A percentile compares a stretch with the other conserved stretches of the same genome.
Conservation (phyloP, 2,329 filamentous ascomycete species). For the Geoglossum cookeanum region DNA sequence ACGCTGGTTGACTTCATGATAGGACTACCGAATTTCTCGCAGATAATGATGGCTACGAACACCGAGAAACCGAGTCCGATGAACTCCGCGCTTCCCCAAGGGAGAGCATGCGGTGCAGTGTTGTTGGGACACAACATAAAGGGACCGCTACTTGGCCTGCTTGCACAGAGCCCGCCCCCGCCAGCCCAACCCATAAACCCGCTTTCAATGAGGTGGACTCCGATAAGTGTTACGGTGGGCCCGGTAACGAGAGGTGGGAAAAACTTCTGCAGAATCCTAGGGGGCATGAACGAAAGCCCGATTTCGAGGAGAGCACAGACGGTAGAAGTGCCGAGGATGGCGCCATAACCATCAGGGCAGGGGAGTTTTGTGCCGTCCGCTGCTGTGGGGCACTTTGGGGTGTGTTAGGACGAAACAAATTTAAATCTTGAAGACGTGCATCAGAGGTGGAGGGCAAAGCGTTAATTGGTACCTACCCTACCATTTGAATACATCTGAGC, state of each 20-base stretch:
- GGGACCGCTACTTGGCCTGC: slow-evolving; percentile 28
- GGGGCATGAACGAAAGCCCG: slow-evolving; percentile 53
- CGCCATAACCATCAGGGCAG: slow-evolving; percentile 52
- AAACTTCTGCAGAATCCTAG: slow-evolving; percentile 46
- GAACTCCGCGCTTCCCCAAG: slow-evolving; percentile 63
- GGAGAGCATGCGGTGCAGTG: slow-evolving; percentile 48
- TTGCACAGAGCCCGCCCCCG: slow-evolving; percentile 38
- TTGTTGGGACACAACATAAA: slow-evolving; percentile 48
- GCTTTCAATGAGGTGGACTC: slow-evolving; percentile 49
- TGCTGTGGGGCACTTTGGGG: slow-evolving; percentile 30
- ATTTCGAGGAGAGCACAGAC: slow-evolving; percentile 52
- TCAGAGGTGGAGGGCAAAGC: slow-evolving; percentile 10
- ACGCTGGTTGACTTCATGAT: slow-evolving; percentile 72
- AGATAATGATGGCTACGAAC: slow-evolving; percentile 60
- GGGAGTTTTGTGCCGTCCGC: slow-evolving; percentile 46
- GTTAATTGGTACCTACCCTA: slow-evolving; percentile 32
- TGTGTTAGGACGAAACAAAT: neutral
- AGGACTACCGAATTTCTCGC: slow-evolving; percentile 62
- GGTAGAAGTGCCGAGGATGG: slow-evolving; percentile 49
- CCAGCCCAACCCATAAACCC: slow-evolving; percentile 67
- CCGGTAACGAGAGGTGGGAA: slow-evolving; percentile 63
- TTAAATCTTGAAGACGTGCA: slow-evolving; percentile 6
- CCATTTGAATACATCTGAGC: slow-evolving; percentile 62
- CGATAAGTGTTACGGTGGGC: slow-evolving; percentile 50
- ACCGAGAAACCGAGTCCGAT: slow-evolving; percentile 65